Conservation (phyloP, 306 rosid species). For the Pyrus pyrifolia region DNA sequence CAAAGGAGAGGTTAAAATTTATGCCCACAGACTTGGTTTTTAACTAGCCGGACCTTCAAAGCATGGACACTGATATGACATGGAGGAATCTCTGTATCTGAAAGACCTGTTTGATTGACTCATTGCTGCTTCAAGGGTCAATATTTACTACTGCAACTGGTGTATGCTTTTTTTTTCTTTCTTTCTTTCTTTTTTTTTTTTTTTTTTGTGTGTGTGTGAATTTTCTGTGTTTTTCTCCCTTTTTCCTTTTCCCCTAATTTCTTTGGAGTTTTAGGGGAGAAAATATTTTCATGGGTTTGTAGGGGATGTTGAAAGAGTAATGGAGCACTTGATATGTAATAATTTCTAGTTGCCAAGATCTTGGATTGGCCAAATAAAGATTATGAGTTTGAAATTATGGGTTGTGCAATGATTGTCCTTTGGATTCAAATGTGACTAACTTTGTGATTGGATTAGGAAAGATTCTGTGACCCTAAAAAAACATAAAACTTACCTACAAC, state of each 20-base stretch:
- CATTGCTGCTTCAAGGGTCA: slow-evolving; percentile 21
- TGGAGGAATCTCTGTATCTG: slow-evolving; percentile 18
- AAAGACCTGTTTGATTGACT: slow-evolving; percentile 3
- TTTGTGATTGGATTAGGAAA: neutral
- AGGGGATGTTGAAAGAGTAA: neutral
- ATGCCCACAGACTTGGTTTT: slow-evolving; percentile 32
- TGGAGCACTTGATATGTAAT: slow-evolving; percentile 3
- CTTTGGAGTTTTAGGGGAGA: slow-evolving; percentile 27
- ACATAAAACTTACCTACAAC: neutral
- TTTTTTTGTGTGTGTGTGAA: neutral
- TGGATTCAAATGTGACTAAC: neutral
- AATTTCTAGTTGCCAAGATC: neutral
- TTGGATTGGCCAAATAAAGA: neutral
- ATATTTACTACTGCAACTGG: slow-evolving; percentile 20
- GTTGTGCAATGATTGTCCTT: neutral
- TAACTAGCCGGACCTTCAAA: slow-evolving; percentile 16
- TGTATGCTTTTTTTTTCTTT: slow-evolving; percentile 27
- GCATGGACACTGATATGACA: slow-evolving; percentile 16
- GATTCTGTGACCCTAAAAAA: neutral
- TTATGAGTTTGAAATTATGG: neutral
- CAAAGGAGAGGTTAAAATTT: slow-evolving; percentile 23
- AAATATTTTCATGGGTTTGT: slow-evolving; percentile 7
- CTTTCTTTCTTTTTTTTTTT: slow-evolving; percentile 8
- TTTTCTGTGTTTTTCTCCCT: slow-evolving; percentile 12
- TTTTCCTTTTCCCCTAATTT: slow-evolving; percentile 42